These are phyloP conservation scores for Datisca glomerata DNA, from an alignment of 306 rosid species.

Conservation along the genomic window DNA sequence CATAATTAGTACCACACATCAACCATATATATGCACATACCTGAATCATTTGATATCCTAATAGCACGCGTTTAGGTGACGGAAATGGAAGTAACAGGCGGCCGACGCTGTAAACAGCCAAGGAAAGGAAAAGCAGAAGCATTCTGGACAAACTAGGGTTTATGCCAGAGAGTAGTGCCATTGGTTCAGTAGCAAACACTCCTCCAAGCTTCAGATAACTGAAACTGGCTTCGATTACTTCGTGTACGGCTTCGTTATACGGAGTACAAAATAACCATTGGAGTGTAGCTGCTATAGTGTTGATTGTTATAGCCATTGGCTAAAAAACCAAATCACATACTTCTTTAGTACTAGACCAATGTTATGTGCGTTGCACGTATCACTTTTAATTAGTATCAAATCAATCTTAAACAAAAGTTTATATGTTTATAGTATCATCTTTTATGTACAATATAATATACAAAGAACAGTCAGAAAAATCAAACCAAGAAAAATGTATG, in stretches of 20 bases:
- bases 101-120: neutral
- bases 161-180: constrained; percentile 39
- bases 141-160: neutral
- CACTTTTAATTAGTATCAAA: neutral
- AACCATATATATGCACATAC: too few relatives aligned
- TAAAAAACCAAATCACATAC: constrained; percentile 12
- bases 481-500: neutral
- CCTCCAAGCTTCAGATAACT: constrained; percentile 47
- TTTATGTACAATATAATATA: too few relatives aligned
- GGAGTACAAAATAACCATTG: constrained; percentile 39
- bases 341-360: neutral
- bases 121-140: neutral
- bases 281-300: constrained; percentile 47
- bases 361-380: too few relatives aligned
- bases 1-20: too few relatives aligned
- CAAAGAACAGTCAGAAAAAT: too few relatives aligned
- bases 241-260: constrained; percentile 23
- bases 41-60: neutral
- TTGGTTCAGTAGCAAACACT: constrained; percentile 32
- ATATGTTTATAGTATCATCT: too few relatives aligned
- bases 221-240: constrained; percentile 46
- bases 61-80: neutral
- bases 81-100: neutral
- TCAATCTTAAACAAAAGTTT: neutral
- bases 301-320: constrained; percentile 52